phyloP scores from a whole-genome alignment of 768 basidiomycete genomes.

The Leccinum subgranulosum region DNA sequence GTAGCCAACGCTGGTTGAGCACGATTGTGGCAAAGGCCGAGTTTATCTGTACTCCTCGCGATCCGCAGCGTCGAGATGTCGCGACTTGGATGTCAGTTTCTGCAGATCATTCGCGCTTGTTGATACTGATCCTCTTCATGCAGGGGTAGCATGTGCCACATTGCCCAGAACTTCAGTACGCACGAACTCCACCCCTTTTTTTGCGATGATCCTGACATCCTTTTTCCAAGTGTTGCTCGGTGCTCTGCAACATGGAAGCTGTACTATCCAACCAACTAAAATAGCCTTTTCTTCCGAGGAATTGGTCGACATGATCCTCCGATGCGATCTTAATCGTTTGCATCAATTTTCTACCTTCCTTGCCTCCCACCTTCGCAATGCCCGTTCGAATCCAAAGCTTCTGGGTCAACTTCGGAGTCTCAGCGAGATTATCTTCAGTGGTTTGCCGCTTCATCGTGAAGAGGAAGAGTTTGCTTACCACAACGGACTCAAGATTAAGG shows the following conservation, averaged over 20 bases:
- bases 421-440: constrained; percentile 64
- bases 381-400: constrained; percentile 58
- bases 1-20: constrained; percentile 64
- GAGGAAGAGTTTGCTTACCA: constrained; percentile 70
- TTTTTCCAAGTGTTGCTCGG: constrained; percentile 56
- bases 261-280: constrained; percentile 67
- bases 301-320: constrained; percentile 65
- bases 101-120: constrained; percentile 14
- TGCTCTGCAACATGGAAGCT: constrained; percentile 66
- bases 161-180: constrained; percentile 74
- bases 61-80: constrained; percentile 59
- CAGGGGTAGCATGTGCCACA: constrained; percentile 85
- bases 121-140: constrained; percentile 33
- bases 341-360: constrained; percentile 76
- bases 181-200: constrained; percentile 18
- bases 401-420: constrained; percentile 53
- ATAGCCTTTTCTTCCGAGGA: constrained; percentile 67
- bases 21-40: constrained; percentile 60
- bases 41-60: constrained; percentile 46
- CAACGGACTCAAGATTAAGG: constrained; percentile 62
- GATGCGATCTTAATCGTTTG: constrained; percentile 67
- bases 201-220: constrained; percentile 19
- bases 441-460: constrained; percentile 60
- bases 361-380: constrained; percentile 55
- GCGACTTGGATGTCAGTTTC: constrained; percentile 66